Percentiles rank a stretch among this genome's conserved stretches.
phyloP scores from a whole-genome alignment of 192 early-diverging fungal species.

The Backusella psychrophila region DNA sequence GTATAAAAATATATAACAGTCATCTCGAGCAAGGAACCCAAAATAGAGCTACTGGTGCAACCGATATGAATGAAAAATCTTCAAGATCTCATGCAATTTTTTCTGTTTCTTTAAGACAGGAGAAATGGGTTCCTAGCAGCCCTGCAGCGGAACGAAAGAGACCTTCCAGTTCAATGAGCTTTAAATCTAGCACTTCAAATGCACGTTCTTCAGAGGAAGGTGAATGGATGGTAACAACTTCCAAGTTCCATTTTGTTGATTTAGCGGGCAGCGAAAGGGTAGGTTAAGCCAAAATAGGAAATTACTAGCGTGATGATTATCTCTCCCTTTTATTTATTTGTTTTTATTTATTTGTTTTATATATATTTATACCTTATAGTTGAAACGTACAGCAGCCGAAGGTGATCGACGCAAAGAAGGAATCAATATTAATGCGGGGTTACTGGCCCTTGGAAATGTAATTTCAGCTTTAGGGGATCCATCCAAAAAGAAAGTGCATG shows the following conservation, averaged over 20 bases:
- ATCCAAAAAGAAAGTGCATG: conserved; percentile 58
- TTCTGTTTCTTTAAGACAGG: conserved; percentile 83
- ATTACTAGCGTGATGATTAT: conserved; percentile 7
- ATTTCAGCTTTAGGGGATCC: conserved; percentile 92
- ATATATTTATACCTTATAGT: conserved; percentile 22
- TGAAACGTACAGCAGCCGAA: conserved; percentile 88
- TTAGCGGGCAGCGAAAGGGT: conserved; percentile 93
- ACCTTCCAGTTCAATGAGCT: conserved; percentile 12
- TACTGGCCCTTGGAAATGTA: conserved; percentile 95
- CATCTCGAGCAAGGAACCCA: conserved; percentile 57
- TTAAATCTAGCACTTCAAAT: neutral
- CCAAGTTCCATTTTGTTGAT: conserved; percentile 99
- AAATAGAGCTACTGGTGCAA: conserved; percentile 77
- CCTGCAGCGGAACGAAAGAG: conserved; percentile 5
- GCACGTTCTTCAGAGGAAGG: conserved; percentile 19
- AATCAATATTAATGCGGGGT: conserved; percentile 94
- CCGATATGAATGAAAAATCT: conserved; percentile 94
- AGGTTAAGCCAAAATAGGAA: conserved; percentile 4
- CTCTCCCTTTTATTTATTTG: conserved; percentile 5
- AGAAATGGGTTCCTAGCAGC: conserved; percentile 41
- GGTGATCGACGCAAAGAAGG: conserved; percentile 96
- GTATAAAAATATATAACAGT: conserved; percentile 21
- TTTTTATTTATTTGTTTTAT: neutral
- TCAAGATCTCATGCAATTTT: conserved; percentile 98
- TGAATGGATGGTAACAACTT: conserved; percentile 27